phyloP scores from a whole-genome alignment of 2,329 filamentous ascomycete genomes.

The Remersonia thermophila region DNA sequence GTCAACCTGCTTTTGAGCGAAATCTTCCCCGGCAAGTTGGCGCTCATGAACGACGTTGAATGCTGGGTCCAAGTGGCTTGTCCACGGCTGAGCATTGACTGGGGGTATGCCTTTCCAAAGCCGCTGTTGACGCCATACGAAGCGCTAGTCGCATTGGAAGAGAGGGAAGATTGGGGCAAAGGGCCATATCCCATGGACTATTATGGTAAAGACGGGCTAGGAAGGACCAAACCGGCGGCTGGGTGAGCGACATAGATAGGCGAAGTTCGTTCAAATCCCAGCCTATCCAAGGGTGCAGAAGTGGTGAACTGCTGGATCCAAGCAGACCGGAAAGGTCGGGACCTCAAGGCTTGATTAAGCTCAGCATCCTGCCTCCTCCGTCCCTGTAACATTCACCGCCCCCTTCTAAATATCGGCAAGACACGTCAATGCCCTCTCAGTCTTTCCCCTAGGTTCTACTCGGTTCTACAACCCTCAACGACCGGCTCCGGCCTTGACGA shows the following conservation, averaged over 20 bases:
- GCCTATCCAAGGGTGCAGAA: no score
- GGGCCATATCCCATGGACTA: slow-evolving; percentile 96
- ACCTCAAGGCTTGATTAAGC: no score
- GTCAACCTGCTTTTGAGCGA: slow-evolving; percentile 82
- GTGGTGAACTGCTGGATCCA: no score
- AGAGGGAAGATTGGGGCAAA: slow-evolving; percentile 60
- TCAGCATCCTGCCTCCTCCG: no score
- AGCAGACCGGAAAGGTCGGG: no score
- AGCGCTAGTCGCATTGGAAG: slow-evolving; percentile 77
- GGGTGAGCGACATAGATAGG: slow-evolving; percentile 11
- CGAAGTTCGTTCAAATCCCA: no score
- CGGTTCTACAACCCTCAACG: slow-evolving; percentile 30
- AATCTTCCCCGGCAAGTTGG: slow-evolving; percentile 92
- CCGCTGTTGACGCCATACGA: slow-evolving; percentile 91
- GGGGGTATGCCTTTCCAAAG: slow-evolving; percentile 89
- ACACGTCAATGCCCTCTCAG: no score
- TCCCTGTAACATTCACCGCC: no score
- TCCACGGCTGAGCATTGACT: slow-evolving; percentile 93
- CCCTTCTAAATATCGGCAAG: no score
- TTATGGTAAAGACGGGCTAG: slow-evolving; percentile 83
- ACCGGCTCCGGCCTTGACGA: slow-evolving; percentile 69
- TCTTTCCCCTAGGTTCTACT: no score
- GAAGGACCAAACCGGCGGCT: slow-evolving; percentile 52
- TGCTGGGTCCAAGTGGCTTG: slow-evolving; percentile 98
- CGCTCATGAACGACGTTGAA: slow-evolving; percentile 85